Evolutionary conservation across 2,329 filamentous ascomycete genomes (phyloP).

Genomic region (Claviceps maximensis): DNA sequence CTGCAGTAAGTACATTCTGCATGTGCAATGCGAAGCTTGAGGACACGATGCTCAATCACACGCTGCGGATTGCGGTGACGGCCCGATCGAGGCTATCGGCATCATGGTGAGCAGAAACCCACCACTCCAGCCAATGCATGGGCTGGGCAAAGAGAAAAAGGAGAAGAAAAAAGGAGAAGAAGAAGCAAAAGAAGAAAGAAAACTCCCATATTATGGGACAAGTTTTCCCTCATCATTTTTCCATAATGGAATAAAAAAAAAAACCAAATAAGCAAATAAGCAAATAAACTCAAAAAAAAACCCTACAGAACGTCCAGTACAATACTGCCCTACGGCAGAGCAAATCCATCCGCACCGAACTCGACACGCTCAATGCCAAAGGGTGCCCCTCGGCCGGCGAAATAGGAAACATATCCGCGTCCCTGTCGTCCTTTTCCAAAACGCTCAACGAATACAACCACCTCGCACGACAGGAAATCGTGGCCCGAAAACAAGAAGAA

Average conservation of each 20-base stretch:
- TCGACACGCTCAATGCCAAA: slow-evolving; percentile 55
- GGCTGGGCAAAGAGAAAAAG: not conserved
- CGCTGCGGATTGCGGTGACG: not conserved
- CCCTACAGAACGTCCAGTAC: slow-evolving; percentile 60
- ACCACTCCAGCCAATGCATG: not conserved
- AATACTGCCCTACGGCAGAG: slow-evolving; percentile 79
- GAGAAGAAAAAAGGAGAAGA: not conserved
- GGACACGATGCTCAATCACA: not conserved
- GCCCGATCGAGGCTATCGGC: not conserved
- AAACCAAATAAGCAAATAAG: not conserved
- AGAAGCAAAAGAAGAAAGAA: not conserved
- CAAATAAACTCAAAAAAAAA: not conserved
- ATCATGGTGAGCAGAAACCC: not conserved
- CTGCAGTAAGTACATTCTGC: no score
- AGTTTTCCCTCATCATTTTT: no score
- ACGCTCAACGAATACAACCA: slow-evolving; percentile 86
- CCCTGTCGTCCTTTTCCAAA: slow-evolving; percentile 67
- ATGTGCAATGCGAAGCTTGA: no score
- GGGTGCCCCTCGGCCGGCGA: slow-evolving; percentile 43
- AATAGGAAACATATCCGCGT: slow-evolving; percentile 61
- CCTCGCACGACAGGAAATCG: slow-evolving; percentile 77
- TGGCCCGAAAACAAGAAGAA: slow-evolving; percentile 83
- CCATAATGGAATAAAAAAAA: not conserved
- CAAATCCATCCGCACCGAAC: slow-evolving; percentile 63
- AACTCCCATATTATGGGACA: no score